Evolutionary conservation across 345 rosid genomes (phyloP).

Genomic region (Salix viminalis): DNA sequence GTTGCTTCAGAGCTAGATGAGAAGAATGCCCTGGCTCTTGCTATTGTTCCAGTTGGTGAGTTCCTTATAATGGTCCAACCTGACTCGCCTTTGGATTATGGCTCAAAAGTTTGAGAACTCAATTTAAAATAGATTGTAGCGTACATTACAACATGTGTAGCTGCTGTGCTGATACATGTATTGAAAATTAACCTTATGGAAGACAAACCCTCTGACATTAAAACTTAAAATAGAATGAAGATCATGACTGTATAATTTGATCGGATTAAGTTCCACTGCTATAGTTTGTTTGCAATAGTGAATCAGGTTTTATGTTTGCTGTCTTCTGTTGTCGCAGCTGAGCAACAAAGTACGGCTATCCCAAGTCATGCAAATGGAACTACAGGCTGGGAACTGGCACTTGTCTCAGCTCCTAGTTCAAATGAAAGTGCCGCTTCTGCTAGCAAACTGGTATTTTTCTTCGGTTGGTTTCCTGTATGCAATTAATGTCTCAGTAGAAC

Average conservation of each 20-base stretch:
- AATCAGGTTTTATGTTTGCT: not conserved
- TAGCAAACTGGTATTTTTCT: constrained; percentile 64
- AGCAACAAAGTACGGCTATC: constrained; percentile 44
- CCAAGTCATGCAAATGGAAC: constrained; percentile 45
- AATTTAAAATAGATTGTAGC: not conserved
- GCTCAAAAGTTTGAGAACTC: not conserved
- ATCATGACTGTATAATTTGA: not conserved
- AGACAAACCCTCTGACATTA: not conserved
- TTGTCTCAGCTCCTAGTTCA: constrained; percentile 87
- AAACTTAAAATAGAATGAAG: not conserved
- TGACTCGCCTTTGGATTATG: not conserved
- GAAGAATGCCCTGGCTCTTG: constrained; percentile 88
- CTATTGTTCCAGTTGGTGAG: constrained; percentile 86
- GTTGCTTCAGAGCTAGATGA: constrained; percentile 66
- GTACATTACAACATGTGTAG: not conserved
- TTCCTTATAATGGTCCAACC: constrained; percentile 1
- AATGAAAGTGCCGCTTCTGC: constrained; percentile 60
- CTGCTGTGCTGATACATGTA: not conserved
- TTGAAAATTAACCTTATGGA: not conserved
- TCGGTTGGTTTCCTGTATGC: not conserved
- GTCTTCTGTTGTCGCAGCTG: constrained; percentile 47
- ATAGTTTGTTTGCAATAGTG: not conserved
- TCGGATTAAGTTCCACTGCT: not conserved
- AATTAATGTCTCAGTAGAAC: not conserved
- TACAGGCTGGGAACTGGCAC: constrained; percentile 91